Evolutionary conservation across 345 rosid species (phyloP).

Genomic region (Populus tremula): DNA sequence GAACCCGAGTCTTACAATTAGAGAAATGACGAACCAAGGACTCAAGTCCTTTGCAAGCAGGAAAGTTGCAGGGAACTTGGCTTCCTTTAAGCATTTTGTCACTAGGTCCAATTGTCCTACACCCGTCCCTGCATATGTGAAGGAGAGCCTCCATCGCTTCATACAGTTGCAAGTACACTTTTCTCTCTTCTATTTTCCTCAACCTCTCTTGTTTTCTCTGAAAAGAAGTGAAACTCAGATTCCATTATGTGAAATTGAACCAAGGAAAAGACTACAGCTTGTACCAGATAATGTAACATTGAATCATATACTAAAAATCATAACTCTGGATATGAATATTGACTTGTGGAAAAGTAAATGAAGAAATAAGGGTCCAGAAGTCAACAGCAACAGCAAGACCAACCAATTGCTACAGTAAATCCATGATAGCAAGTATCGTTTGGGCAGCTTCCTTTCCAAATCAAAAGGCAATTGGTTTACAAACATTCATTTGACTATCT

Average conservation of each 20-base stretch:
- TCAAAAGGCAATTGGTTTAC: not conserved
- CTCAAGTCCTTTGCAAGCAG: slow-evolving; percentile 89
- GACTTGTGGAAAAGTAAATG: not conserved
- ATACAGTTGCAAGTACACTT: slow-evolving; percentile 59
- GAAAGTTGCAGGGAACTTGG: slow-evolving; percentile 50
- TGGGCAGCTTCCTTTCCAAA: not conserved
- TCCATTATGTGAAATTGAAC: not conserved
- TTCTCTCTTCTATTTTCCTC: slow-evolving; percentile 57
- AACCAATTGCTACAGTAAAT: not conserved
- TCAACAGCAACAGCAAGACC: not conserved
- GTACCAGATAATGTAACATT: not conserved
- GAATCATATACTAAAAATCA: not conserved
- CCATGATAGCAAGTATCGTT: not conserved
- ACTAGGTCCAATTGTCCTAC: slow-evolving; percentile 79
- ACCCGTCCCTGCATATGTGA: slow-evolving; percentile 84
- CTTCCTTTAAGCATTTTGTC: slow-evolving; percentile 60
- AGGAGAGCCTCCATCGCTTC: slow-evolving; percentile 89
- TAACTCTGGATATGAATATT: not conserved
- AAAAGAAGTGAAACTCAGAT: slow-evolving; percentile 3
- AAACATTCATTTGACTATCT: not conserved
- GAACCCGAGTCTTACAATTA: slow-evolving; percentile 64
- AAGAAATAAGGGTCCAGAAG: not conserved
- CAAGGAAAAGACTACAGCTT: not conserved
- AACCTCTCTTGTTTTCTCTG: slow-evolving; percentile 58
- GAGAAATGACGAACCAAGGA: slow-evolving; percentile 73